Base-by-base conservation (phyloP, 371 early-diverging fungal genomes). In the Batkoa obscura region DNA sequence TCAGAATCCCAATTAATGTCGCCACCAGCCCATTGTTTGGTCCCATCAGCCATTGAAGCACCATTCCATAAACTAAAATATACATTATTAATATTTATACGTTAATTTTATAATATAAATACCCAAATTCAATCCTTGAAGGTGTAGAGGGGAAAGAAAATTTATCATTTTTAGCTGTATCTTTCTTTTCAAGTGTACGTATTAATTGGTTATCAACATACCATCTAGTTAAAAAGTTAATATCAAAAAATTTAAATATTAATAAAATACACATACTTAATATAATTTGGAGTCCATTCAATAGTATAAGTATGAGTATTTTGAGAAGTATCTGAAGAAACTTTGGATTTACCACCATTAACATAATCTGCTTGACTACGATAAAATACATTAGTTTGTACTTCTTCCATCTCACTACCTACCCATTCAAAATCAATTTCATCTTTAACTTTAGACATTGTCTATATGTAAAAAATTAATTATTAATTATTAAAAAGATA, bases 361-460 rank as follows among this genome's bases (percentile, higher is more conserved):
- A 32, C 33, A n/a, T 51, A 50, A 17, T 50, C 58, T 6, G 43
- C 64, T 35, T 64, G 47, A 36, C 69, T 67, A 48, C 66, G 59
- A 65, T 70, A 75, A 64, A 76, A 83, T 61, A 71, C 75, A 70
- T 80, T 81, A 54, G 81, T 70, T 62, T 82, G 73, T 33, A 71
- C 76, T 8, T 62, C 68, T 2, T 64, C 47, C 10, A 66, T 64
- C 57, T 73, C 64, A 3, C 60, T 58, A 13, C 83, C 81, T 15
- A 79, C 76, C 58, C 70, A 71, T 68, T 84, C 83, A 66, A 77
- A 82, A 60, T 83, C 83, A 50, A 83, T 78, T 61, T 83, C 83
- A 57, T 83, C 83, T 39, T 46, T 46, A 31, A 55, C 33, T 45
- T 58, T 38, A 8, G 58, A 50, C 57, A 57, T 57, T 9, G 57